phyloP scores from a whole-genome alignment of 2,329 filamentous ascomycete genomes.

The Huntiella abstrusa region DNA sequence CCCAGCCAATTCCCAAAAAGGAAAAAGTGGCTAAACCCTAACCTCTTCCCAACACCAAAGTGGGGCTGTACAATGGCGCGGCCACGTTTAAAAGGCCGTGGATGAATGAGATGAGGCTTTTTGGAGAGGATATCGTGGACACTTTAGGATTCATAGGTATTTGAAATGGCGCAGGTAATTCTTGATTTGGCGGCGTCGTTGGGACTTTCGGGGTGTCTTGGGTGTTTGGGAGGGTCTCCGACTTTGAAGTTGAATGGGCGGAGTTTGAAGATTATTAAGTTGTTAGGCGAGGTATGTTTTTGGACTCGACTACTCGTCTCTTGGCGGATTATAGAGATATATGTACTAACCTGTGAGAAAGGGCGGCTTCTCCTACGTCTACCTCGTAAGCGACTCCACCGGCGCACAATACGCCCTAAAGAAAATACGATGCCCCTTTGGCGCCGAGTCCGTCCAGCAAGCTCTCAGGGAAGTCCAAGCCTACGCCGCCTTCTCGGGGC shows the following conservation, averaged over 20 bases:
- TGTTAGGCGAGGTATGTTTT: constrained; percentile 62
- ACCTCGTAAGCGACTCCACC: constrained; percentile 83
- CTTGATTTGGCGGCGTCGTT: constrained; percentile 81
- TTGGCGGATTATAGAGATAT: neutral
- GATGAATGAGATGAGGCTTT: neutral
- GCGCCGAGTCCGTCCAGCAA: constrained; percentile 83
- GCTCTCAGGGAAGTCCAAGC: constrained; percentile 96
- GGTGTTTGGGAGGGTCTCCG: constrained; percentile 86
- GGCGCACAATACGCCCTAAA: constrained; percentile 83
- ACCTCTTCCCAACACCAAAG: too few relatives aligned
- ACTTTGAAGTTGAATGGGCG: constrained; percentile 88
- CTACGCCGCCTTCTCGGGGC: constrained; percentile 71
- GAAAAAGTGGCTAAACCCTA: too few relatives aligned
- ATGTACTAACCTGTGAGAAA: constrained; percentile 18
- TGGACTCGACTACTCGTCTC: constrained; percentile 3
- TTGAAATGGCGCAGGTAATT: constrained; percentile 59
- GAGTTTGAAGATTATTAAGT: constrained; percentile 85
- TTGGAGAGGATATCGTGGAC: neutral
- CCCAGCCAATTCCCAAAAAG: too few relatives aligned
- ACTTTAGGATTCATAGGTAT: neutral
- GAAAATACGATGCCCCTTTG: constrained; percentile 97
- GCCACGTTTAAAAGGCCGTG: too few relatives aligned
- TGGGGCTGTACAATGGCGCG: too few relatives aligned
- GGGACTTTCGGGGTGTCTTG: constrained; percentile 60
- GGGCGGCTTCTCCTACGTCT: constrained; percentile 98